These are phyloP conservation scores for Colletotrichum cereale DNA, from an alignment of 2,329 filamentous ascomycete species.

Conservation along the genomic window DNA sequence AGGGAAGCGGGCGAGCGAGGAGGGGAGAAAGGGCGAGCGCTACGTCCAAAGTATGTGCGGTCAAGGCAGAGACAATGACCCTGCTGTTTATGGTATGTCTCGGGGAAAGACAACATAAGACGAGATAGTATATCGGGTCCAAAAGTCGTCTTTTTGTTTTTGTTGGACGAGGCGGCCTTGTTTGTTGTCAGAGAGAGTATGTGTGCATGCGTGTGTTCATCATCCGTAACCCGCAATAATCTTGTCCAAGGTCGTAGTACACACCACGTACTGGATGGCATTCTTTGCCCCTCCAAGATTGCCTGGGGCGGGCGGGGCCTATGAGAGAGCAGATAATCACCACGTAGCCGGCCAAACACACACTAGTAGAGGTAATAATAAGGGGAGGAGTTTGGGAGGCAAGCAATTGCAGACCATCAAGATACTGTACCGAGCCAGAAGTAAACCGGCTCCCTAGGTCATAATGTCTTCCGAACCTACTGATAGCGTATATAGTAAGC, in stretches of 20 bases:
- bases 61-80: conserved; percentile 5
- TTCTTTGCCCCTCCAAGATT: background rate
- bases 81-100: background rate
- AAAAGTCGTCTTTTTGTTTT: background rate
- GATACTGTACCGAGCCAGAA: background rate
- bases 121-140: background rate
- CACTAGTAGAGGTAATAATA: background rate
- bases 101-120: background rate
- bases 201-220: background rate
- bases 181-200: background rate
- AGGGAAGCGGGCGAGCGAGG: conserved; percentile 2
- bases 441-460: background rate
- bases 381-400: background rate
- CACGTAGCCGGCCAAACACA: background rate
- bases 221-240: background rate
- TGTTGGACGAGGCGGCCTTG: background rate
- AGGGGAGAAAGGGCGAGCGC: conserved; percentile 7
- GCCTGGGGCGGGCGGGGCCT: background rate
- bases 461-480: background rate
- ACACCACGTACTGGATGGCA: background rate
- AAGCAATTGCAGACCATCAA: background rate
- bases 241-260: background rate
- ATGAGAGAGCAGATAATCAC: background rate
- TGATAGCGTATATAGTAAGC: background rate
- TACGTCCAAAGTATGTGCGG: conserved; percentile 1